Evolutionary conservation across 140 eudicot genomes (phyloP), one percentile per base, ranked within the genome.

Genomic region (Oenanthe javanica): DNA sequence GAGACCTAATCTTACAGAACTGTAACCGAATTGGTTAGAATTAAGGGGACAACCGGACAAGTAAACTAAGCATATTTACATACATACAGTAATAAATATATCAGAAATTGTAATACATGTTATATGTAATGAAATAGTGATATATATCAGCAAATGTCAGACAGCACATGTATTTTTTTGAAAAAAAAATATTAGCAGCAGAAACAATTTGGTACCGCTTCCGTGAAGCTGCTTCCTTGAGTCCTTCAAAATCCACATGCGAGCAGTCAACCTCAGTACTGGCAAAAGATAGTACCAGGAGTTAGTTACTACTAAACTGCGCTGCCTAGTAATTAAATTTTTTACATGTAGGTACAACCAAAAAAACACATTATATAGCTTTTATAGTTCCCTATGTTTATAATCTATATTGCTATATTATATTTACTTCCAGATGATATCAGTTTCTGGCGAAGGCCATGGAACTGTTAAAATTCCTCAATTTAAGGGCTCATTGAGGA

Each of bases 201-300:
- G 67, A 55, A 79, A 48, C 27, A 31, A 50, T 9, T 25, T 77
- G 47, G 38, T 80, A 89, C 93, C 93, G 82, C 78, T 89, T 89
- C 12, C 86, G 84, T 57, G 88, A 86, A 63, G 82, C 87, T 50
- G 78, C 27, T 76, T 80, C 89, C 85, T 87, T 89, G 23, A n/a
- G 59, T 80, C 79, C 77, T 79, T 87, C 91, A 74, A 83, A 86
- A 59, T 84, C 93, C 72, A 78, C 80, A 75, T 72, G 61, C 23
- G 87, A 84, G 90, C 86, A 79, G 76, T 87, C 91, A 25, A 86
- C 78, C 63, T 87, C 91, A 16, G 67, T 63, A 79, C 91, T 90
- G 87, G 74, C 76, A 85, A 48, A 48, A 75, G 43, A 46, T 75
- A 51, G 59, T 25, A 23, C 23, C 70, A 46, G 27, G 23, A 31